These are phyloP conservation scores for Pythium dissotocum DNA, from an alignment of 352 stramenopile species.

Conservation along the genomic window DNA sequence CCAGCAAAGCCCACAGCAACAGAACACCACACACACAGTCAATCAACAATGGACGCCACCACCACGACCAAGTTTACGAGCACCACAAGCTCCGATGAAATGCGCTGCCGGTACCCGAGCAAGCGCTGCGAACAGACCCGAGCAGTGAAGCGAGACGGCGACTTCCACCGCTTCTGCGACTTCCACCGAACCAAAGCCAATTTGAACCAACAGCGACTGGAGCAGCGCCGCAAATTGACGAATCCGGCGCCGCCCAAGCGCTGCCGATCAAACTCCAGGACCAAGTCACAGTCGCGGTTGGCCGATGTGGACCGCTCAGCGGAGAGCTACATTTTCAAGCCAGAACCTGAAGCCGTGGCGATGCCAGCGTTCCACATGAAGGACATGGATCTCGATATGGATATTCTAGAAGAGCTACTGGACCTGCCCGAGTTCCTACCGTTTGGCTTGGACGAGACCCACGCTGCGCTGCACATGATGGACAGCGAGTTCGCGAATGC, in stretches of 20 bases:
- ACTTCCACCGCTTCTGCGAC: conserved; percentile 39
- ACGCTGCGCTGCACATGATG: conserved; percentile 1
- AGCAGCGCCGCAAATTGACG: conserved; percentile 35
- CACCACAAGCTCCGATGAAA: conserved; percentile 7
- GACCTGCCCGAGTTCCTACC: not conserved
- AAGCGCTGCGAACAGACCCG: conserved; percentile 30
- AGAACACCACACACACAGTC: not conserved
- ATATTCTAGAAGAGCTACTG: conserved; percentile 16
- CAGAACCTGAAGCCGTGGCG: not conserved
- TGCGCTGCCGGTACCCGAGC: conserved; percentile 31
- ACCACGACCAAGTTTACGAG: not conserved
- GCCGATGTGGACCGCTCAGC: not conserved
- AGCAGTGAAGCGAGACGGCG: conserved; percentile 38
- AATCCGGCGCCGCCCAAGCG: conserved; percentile 22
- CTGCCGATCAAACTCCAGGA: not conserved
- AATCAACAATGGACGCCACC: conserved; percentile 2
- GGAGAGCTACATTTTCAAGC: not conserved
- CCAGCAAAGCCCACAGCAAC: not conserved
- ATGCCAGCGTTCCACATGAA: conserved; percentile 11
- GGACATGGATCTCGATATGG: conserved; percentile 23
- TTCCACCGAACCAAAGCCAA: conserved; percentile 41
- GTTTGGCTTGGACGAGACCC: conserved; percentile 2
- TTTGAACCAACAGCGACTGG: conserved; percentile 63
- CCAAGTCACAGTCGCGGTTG: not conserved
- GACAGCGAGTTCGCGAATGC: not conserved